phyloP scores from a whole-genome alignment of 805 yeast species.

The Myxozyma udenii region DNA sequence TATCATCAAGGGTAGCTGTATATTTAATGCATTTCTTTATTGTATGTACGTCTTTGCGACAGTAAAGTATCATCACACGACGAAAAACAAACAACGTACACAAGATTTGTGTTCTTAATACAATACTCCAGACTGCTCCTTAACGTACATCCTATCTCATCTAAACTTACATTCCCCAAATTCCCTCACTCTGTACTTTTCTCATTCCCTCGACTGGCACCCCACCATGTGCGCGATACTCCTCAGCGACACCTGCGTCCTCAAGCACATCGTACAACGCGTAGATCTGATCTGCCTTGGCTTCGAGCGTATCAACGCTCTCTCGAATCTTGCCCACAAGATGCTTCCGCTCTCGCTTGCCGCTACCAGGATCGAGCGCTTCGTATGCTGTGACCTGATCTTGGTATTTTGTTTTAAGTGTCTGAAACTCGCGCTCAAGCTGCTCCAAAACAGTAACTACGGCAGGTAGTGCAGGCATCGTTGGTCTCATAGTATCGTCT shows the following conservation, averaged over 20 bases:
- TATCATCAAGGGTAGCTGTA: too few relatives aligned
- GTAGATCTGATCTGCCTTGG: slow-evolving; percentile 31
- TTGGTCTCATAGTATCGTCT: slow-evolving; percentile 26
- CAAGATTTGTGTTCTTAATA: too few relatives aligned
- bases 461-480: slow-evolving; percentile 24
- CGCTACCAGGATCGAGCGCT: slow-evolving; percentile 19
- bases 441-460: slow-evolving; percentile 15
- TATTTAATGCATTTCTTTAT: too few relatives aligned
- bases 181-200: slow-evolving; percentile 3
- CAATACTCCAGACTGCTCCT: too few relatives aligned
- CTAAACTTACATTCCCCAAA: slow-evolving; percentile 8
- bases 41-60: too few relatives aligned
- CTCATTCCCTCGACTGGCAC: background rate
- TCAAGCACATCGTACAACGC: slow-evolving; percentile 29
- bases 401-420: slow-evolving; percentile 23
- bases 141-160: too few relatives aligned
- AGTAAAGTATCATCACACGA: too few relatives aligned
- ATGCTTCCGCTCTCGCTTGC: slow-evolving; percentile 24
- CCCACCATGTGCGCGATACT: background rate
- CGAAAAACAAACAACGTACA: too few relatives aligned
- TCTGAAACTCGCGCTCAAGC: slow-evolving; percentile 26
- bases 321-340: slow-evolving; percentile 13
- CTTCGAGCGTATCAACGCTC: slow-evolving; percentile 23
- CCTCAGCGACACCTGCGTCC: slow-evolving; percentile 1
- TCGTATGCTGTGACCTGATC: slow-evolving; percentile 17